Conservation (phyloP, 2,329 filamentous ascomycete species). For the Stachybotrys chlorohalonatus region DNA sequence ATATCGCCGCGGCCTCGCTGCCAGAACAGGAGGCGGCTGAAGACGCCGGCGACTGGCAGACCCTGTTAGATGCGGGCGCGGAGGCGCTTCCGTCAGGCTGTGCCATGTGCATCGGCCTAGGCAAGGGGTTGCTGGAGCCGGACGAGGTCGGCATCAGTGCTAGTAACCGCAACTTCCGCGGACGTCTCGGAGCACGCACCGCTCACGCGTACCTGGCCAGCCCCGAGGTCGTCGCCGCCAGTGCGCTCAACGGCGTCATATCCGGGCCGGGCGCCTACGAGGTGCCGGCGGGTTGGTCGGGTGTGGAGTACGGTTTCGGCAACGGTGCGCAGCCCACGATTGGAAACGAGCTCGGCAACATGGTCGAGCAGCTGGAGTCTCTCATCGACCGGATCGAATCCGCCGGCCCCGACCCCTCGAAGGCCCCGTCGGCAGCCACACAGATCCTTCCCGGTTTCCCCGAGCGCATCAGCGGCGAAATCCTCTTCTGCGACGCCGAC, state of each 20-base stretch:
- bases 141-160: constrained; percentile 84
- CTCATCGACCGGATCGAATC: no score
- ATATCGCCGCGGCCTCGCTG: constrained; percentile 79
- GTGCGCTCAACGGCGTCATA: constrained; percentile 62
- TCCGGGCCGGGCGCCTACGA: constrained; percentile 69
- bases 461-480: constrained; percentile 73
- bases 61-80: constrained; percentile 69
- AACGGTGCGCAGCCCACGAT: constrained; percentile 22
- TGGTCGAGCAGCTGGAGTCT: no score
- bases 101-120: constrained; percentile 60
- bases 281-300: constrained; percentile 51
- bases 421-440: not conserved
- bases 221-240: constrained; percentile 83
- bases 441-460: constrained; percentile 80
- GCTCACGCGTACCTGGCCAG: constrained; percentile 79
- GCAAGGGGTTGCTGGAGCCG: constrained; percentile 62
- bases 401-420: no score
- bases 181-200: constrained; percentile 60
- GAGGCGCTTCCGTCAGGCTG: constrained; percentile 63
- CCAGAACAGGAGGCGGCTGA: constrained; percentile 71
- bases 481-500: constrained; percentile 72
- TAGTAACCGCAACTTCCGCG: constrained; percentile 84
- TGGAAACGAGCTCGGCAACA: not conserved
- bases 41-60: constrained; percentile 77
- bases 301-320: constrained; percentile 46